Conservation (phyloP, 2,329 filamentous ascomycete genomes). For the Fusarium torulosum region DNA sequence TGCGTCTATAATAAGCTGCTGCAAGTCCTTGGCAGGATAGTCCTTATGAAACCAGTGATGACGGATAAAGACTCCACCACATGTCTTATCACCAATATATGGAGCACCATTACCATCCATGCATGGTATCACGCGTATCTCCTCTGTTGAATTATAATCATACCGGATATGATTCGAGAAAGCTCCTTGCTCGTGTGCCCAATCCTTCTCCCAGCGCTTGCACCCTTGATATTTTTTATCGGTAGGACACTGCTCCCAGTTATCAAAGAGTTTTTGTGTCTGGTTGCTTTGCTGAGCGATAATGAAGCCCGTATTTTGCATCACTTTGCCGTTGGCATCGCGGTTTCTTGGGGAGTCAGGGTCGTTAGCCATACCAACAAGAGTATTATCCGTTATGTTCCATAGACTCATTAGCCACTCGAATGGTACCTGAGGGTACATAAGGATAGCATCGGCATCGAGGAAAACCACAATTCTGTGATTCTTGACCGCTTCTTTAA, state of each 20-base stretch:
- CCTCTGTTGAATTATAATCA: slow-evolving; percentile 41
- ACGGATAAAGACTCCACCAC: slow-evolving; percentile 43
- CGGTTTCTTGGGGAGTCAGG: slow-evolving; percentile 54
- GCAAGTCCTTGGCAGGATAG: slow-evolving; percentile 1
- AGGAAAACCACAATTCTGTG: slow-evolving; percentile 60
- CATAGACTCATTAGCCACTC: slow-evolving; percentile 63
- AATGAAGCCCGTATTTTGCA: slow-evolving; percentile 40
- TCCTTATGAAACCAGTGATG: slow-evolving; percentile 37
- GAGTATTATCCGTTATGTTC: slow-evolving; percentile 55
- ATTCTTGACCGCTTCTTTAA: slow-evolving; percentile 53
- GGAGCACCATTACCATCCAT: slow-evolving; percentile 44
- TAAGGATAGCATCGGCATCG: slow-evolving; percentile 59
- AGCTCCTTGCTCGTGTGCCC: slow-evolving; percentile 49
- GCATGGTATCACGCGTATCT: slow-evolving; percentile 39
- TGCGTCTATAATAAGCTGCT: neutral
- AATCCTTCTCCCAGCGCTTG: slow-evolving; percentile 40
- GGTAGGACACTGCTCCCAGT: slow-evolving; percentile 7
- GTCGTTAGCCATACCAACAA: slow-evolving; percentile 60
- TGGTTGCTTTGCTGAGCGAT: slow-evolving; percentile 37
- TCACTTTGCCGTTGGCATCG: slow-evolving; percentile 47
- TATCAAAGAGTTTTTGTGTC: slow-evolving; percentile 33
- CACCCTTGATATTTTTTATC: slow-evolving; percentile 19
- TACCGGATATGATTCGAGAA: slow-evolving; percentile 47
- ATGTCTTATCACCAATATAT: slow-evolving; percentile 36
- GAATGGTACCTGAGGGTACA: slow-evolving; percentile 57